Conservation (phyloP, 2,329 filamentous ascomycete species). For the Aspergillus aculeatus region DNA sequence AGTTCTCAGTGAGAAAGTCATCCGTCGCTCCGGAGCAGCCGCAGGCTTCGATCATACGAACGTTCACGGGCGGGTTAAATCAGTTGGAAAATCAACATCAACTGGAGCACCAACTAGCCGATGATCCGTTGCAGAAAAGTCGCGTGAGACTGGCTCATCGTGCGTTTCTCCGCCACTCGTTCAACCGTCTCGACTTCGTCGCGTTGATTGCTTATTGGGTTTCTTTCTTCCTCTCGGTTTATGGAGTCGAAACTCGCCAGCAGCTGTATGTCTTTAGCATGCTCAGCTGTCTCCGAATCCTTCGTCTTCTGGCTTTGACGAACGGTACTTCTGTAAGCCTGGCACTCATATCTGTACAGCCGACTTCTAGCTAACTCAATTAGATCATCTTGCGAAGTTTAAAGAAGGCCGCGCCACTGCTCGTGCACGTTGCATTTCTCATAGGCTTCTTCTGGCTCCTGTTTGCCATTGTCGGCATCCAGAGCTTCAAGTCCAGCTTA, state of each 20-base stretch:
- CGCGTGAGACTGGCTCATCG: constrained; percentile 82
- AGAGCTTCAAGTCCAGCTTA: constrained; percentile 87
- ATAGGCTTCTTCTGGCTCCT: constrained; percentile 97
- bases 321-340: constrained; percentile 80
- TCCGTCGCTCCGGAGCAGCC: constrained; percentile 39
- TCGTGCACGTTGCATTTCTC: constrained; percentile 90
- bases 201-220: constrained; percentile 96
- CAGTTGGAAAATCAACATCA: constrained; percentile 67
- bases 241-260: constrained; percentile 64
- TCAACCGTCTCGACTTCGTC: constrained; percentile 92
- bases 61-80: constrained; percentile 73
- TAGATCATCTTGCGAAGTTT: constrained; percentile 90
- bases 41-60: constrained; percentile 64
- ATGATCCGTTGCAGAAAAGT: constrained; percentile 72
- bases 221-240: constrained; percentile 71
- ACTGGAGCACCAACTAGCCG: constrained; percentile 54
- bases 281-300: constrained; percentile 90
- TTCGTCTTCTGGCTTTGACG: constrained; percentile 86
- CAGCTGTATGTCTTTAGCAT: constrained; percentile 92
- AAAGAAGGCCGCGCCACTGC: constrained; percentile 88
- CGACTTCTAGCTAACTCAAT: constrained; percentile 15
- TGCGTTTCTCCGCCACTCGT: constrained; percentile 90
- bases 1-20: constrained; percentile 61
- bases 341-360: not conserved
- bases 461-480: constrained; percentile 94